Conservation (phyloP, 176 grass and related monocot genomes). For the Triticum urartu region DNA sequence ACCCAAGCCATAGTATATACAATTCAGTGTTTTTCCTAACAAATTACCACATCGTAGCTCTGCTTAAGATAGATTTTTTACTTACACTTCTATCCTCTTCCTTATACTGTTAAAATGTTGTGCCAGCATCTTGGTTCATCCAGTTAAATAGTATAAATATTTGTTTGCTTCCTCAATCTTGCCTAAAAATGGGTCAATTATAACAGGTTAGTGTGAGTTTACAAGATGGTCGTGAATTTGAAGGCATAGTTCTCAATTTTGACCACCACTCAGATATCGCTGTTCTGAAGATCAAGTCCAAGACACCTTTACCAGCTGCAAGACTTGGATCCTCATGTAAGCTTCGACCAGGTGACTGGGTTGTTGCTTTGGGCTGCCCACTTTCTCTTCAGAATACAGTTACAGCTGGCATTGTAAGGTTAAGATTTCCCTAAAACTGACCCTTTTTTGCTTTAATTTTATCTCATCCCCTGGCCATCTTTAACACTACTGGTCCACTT, state of each 20-base stretch:
- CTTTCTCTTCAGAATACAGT: conserved; percentile 86
- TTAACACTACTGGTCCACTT: conserved; percentile 6
- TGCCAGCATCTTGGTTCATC: background rate
- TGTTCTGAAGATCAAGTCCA: conserved; percentile 82
- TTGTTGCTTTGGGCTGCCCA: conserved; percentile 77
- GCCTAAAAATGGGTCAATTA: conserved; percentile 20
- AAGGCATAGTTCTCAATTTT: conserved; percentile 56
- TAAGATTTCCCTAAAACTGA: conserved; percentile 6
- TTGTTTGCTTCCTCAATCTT: conserved; percentile 20
- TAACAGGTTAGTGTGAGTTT: conserved; percentile 79
- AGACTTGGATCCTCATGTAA: conserved; percentile 68
- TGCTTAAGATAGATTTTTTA: background rate
- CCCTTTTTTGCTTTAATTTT: conserved; percentile 14
- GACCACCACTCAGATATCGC: conserved; percentile 69
- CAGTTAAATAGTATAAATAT: background rate
- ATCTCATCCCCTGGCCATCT: background rate
- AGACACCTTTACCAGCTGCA: conserved; percentile 71
- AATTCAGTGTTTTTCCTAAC: background rate
- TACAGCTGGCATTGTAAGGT: conserved; percentile 96
- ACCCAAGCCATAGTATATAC: background rate
- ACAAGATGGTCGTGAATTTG: conserved; percentile 82
- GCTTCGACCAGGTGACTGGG: conserved; percentile 72
- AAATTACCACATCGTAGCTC: background rate
- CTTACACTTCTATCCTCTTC: background rate
- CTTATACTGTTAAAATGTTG: background rate